Conservation (phyloP, 2,329 filamentous ascomycete genomes). For the Purpureocillium takamizusanense region DNA sequence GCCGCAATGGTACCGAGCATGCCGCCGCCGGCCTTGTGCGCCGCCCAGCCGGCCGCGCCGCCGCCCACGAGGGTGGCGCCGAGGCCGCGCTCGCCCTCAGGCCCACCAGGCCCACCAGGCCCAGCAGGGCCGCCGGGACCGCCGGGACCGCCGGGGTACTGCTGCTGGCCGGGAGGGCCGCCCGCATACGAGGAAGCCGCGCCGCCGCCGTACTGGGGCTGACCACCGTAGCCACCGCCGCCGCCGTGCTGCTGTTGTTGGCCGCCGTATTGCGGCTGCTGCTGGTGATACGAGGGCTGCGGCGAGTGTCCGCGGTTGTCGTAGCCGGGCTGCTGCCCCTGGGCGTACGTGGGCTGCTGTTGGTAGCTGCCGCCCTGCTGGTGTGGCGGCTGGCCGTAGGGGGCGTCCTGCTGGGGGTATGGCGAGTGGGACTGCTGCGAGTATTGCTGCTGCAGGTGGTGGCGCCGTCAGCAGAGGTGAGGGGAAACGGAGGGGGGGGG, state of each 20-base stretch:
- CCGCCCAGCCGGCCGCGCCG: constrained; percentile 43
- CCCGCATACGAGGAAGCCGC: no score
- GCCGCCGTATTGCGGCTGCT: constrained; percentile 1
- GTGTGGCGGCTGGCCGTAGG: constrained; percentile 7
- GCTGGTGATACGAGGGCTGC: constrained; percentile 5
- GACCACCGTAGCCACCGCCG: constrained; percentile 10
- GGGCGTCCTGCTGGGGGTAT: neutral
- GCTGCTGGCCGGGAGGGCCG: constrained; percentile 10
- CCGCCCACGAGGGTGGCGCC: constrained; percentile 44
- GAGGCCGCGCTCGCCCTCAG: constrained; percentile 42
- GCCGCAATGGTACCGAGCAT: constrained; percentile 41
- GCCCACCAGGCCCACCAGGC: constrained; percentile 16
- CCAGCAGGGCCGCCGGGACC: constrained; percentile 19
- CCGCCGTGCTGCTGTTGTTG: constrained; percentile 17
- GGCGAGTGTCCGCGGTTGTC: constrained; percentile 8
- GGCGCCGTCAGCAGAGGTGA: constrained; percentile 8
- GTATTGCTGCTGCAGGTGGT: neutral
- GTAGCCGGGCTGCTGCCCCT: constrained; percentile 9
- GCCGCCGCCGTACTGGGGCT: constrained; percentile 9
- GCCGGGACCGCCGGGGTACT: constrained; percentile 11
- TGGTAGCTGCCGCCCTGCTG: constrained; percentile 12
- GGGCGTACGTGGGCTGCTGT: constrained; percentile 9
- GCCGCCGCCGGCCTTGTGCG: constrained; percentile 44
- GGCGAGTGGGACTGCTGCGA: neutral
- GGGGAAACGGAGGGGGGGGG: neutral